Evolutionary conservation across 208 protist genomes (phyloP).

Genomic region (Trypanosoma platydactyli): DNA sequence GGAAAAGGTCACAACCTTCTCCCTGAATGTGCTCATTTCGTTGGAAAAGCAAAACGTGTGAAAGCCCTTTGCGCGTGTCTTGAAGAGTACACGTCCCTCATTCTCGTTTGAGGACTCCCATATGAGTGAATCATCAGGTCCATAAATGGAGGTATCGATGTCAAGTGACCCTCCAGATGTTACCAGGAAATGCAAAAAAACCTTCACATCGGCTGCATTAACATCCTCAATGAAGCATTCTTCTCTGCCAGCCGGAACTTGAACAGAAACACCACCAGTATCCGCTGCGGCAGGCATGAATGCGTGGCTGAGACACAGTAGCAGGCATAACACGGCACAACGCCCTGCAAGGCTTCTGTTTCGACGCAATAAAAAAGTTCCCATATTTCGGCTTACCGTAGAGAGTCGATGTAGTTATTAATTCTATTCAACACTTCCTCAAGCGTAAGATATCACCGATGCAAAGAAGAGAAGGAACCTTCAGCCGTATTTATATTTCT

Average conservation of each 20-base stretch:
- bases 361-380: background rate
- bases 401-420: too few relatives aligned
- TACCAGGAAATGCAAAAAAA: constrained; percentile 83
- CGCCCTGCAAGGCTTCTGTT: background rate
- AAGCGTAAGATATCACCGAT: too few relatives aligned
- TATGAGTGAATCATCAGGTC: constrained; percentile 54
- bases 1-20: constrained; percentile 81
- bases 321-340: constrained; percentile 11
- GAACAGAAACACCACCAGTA: constrained; percentile 50
- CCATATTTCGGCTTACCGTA: too few relatives aligned
- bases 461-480: too few relatives aligned
- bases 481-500: too few relatives aligned
- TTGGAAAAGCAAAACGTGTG: constrained; percentile 91
- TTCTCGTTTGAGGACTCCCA: constrained; percentile 47
- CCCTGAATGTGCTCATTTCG: constrained; percentile 77
- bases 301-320: constrained; percentile 19
- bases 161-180: constrained; percentile 77
- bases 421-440: too few relatives aligned
- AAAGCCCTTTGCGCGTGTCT: constrained; percentile 47
- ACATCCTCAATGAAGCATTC: constrained; percentile 86
- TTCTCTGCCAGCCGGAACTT: constrained; percentile 46
- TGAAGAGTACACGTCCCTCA: constrained; percentile 84
- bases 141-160: constrained; percentile 59
- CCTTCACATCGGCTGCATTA: constrained; percentile 38
- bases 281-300: constrained; percentile 29